Percentiles rank a stretch among this genome's conserved stretches.
phyloP scores from a whole-genome alignment of 2,329 filamentous ascomycete genomes.

The Chaetoscypha palmicola region DNA sequence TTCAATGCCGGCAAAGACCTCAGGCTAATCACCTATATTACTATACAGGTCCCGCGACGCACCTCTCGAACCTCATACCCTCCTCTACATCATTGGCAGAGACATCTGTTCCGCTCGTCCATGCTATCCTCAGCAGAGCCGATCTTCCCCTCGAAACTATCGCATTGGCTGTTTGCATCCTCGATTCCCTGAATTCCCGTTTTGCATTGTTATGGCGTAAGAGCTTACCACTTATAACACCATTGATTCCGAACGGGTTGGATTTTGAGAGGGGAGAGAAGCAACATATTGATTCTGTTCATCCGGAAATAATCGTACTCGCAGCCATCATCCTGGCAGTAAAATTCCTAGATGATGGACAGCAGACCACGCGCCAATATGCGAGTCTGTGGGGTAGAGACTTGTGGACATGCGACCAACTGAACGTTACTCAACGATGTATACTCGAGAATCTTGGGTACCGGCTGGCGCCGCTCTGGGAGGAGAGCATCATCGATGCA shows the following conservation, averaged over 20 bases:
- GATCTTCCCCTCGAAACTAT: slow-evolving; percentile 53
- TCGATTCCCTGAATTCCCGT: slow-evolving; percentile 56
- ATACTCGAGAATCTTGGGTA: slow-evolving; percentile 59
- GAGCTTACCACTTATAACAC: slow-evolving; percentile 43
- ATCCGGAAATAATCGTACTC: slow-evolving; percentile 57
- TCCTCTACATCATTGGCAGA: slow-evolving; percentile 52
- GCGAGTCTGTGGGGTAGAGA: slow-evolving; percentile 45
- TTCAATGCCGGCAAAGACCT: slow-evolving; percentile 5
- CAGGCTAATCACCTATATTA: slow-evolving; percentile 23
- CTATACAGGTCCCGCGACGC: slow-evolving; percentile 52
- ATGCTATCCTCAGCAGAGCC: slow-evolving; percentile 52
- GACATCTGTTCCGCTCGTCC: slow-evolving; percentile 52
- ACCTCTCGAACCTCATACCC: slow-evolving; percentile 60
- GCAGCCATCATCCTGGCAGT: slow-evolving; percentile 55
- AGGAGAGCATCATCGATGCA: slow-evolving; percentile 48
- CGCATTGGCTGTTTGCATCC: slow-evolving; percentile 58
- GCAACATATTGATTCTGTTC: slow-evolving; percentile 53
- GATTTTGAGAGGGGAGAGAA: slow-evolving; percentile 23
- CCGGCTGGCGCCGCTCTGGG: slow-evolving; percentile 54
- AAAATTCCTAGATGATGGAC: slow-evolving; percentile 57
- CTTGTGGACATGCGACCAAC: slow-evolving; percentile 53
- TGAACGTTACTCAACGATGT: slow-evolving; percentile 56
- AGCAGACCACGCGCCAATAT: slow-evolving; percentile 48
- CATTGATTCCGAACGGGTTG: slow-evolving; percentile 30
- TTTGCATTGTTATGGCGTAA: slow-evolving; percentile 58